A percentile compares a stretch with the other conserved stretches of the same genome.
phyloP scores from a whole-genome alignment of 768 basidiomycete genomes.

The Amanita jacksonii region DNA sequence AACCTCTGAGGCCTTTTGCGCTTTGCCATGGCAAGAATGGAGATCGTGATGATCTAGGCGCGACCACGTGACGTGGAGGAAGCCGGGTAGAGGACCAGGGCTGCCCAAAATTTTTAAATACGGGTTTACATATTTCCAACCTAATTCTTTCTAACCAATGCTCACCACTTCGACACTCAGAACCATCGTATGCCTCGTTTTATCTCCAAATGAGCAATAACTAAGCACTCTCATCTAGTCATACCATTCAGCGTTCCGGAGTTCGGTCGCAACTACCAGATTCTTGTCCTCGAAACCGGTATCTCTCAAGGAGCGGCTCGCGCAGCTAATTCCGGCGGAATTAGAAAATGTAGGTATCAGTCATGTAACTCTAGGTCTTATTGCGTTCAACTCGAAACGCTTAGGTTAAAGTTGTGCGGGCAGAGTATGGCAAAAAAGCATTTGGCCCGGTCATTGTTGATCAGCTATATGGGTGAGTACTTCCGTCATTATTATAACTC shows the following conservation, averaged over 20 bases:
- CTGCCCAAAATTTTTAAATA: too few species aligned
- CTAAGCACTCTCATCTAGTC: neutral
- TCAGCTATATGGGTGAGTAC: conserved; percentile 80
- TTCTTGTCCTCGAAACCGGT: conserved; percentile 60
- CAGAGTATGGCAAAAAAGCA: conserved; percentile 83
- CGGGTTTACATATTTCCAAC: conserved; percentile 12
- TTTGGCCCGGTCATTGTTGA: conserved; percentile 90
- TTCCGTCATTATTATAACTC: too few species aligned
- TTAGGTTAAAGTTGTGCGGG: conserved; percentile 77
- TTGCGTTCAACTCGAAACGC: conserved; percentile 8
- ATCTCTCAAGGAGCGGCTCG: conserved; percentile 85
- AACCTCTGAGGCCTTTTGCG: conserved; percentile 19
- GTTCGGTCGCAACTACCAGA: conserved; percentile 37
- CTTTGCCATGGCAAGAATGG: conserved; percentile 20
- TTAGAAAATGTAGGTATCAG: conserved; percentile 50
- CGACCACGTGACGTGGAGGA: conserved; percentile 7
- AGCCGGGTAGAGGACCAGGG: conserved; percentile 2
- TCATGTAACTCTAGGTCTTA: neutral
- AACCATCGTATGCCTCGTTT: conserved; percentile 24
- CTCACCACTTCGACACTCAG: conserved; percentile 29
- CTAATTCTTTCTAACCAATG: conserved; percentile 24
- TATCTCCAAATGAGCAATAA: conserved; percentile 1
- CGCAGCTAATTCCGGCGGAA: conserved; percentile 88
- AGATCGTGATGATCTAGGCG: neutral
- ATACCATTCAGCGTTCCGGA: conserved; percentile 30